phyloP scores from a whole-genome alignment of 257 asterid genomes.

The Penstemon eatonii region DNA sequence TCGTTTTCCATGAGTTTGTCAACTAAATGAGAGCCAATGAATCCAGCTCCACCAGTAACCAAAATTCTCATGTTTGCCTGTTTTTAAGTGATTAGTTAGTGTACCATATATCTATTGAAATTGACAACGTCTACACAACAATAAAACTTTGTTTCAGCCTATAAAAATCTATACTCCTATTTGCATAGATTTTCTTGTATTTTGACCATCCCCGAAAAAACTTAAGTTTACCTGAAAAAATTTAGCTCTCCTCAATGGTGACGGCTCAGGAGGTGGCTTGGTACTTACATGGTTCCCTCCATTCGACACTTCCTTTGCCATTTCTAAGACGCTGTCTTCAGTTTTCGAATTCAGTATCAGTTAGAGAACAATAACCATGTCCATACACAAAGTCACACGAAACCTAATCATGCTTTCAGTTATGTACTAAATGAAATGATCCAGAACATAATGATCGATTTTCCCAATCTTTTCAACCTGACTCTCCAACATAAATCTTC shows the following conservation, averaged over 20 bases:
- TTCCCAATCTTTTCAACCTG: neutral
- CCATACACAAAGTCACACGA: constrained; percentile 6
- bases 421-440: neutral
- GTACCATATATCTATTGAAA: neutral
- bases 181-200: neutral
- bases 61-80: constrained; percentile 98
- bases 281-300: constrained; percentile 54
- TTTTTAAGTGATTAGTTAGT: constrained; percentile 16
- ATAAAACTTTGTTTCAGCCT: neutral
- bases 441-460: constrained; percentile 3
- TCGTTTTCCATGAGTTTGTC: constrained; percentile 93
- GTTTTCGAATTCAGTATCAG: constrained; percentile 22
- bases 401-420: constrained; percentile 22
- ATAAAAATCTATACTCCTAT: neutral
- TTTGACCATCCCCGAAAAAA: neutral
- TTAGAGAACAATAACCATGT: neutral
- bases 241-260: constrained; percentile 87
- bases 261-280: constrained; percentile 97
- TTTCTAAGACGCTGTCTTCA: constrained; percentile 34
- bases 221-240: constrained; percentile 62
- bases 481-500: constrained; percentile 13
- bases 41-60: constrained; percentile 99
- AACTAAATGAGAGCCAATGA: constrained; percentile 97
- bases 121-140: neutral
- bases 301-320: constrained; percentile 72